Conservation (phyloP, 176 grass and related monocot species). For the Puya raimondii region DNA sequence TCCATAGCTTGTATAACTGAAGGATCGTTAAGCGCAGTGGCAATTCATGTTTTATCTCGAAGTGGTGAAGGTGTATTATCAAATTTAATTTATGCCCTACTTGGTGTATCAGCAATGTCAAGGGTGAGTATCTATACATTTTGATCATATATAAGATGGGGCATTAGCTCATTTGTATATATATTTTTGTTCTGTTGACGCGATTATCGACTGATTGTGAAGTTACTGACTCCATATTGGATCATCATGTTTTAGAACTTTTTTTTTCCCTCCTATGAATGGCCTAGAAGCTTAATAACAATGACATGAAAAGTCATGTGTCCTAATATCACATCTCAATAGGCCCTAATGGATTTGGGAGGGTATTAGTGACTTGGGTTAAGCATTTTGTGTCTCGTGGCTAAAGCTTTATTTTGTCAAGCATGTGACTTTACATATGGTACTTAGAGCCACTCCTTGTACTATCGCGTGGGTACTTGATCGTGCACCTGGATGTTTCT, state of each 20-base stretch:
- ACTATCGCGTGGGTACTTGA: too few species aligned
- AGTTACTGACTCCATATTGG: background rate
- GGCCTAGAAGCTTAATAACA: too few species aligned
- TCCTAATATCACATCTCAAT: too few species aligned
- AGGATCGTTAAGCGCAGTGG: slow-evolving; percentile 43
- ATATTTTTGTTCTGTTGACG: background rate
- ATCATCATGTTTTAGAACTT: background rate
- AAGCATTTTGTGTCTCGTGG: too few species aligned
- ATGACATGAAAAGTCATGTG: too few species aligned
- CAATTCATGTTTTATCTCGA: slow-evolving; percentile 56
- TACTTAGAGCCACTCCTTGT: too few species aligned
- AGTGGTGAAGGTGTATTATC: slow-evolving; percentile 78
- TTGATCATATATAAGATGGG: slow-evolving; percentile 8
- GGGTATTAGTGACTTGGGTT: too few species aligned
- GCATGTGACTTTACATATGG: too few species aligned
- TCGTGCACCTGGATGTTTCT: too few species aligned
- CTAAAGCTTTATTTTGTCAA: too few species aligned
- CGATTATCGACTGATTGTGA: background rate
- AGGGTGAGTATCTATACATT: slow-evolving; percentile 42
- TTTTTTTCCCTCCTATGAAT: too few species aligned
- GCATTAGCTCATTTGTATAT: background rate
- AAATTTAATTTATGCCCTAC: slow-evolving; percentile 79
- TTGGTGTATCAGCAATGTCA: slow-evolving; percentile 87
- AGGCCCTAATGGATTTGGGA: too few species aligned
- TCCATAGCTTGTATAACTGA: slow-evolving; percentile 40